These are phyloP conservation scores for Coix lacrymajobi DNA, from an alignment of 176 grass and related monocot genomes.

Conservation along the genomic window DNA sequence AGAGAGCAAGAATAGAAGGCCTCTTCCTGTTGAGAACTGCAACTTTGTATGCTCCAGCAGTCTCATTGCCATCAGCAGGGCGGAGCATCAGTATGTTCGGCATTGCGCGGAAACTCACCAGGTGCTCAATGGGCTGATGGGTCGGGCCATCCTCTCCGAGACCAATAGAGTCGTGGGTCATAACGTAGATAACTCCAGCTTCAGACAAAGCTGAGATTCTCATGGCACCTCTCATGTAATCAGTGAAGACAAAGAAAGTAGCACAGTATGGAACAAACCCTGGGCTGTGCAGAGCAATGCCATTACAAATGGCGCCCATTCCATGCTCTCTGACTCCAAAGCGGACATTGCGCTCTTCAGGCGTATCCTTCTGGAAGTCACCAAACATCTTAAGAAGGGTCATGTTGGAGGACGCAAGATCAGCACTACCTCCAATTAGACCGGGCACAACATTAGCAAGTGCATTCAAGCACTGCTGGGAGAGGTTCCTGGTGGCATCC, in stretches of 20 bases:
- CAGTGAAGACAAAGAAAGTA: slow-evolving; percentile 98
- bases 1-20: slow-evolving; percentile 86
- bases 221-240: slow-evolving; percentile 98
- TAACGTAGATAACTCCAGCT: slow-evolving; percentile 87
- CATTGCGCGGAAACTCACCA: slow-evolving; percentile 90
- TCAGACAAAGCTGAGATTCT: slow-evolving; percentile 85
- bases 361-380: slow-evolving; percentile 88
- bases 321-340: slow-evolving; percentile 97
- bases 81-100: slow-evolving; percentile 95
- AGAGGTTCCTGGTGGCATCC: slow-evolving; percentile 95
- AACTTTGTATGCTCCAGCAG: slow-evolving; percentile 91
- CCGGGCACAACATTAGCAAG: slow-evolving; percentile 90
- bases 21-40: slow-evolving; percentile 84
- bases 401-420: slow-evolving; percentile 98
- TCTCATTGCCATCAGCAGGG: slow-evolving; percentile 96
- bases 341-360: slow-evolving; percentile 92
- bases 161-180: slow-evolving; percentile 98
- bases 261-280: slow-evolving; percentile 92
- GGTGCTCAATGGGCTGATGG: slow-evolving; percentile 92
- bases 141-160: slow-evolving; percentile 96
- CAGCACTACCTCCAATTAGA: slow-evolving; percentile 89
- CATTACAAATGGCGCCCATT: slow-evolving; percentile 94
- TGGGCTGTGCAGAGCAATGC: slow-evolving; percentile 81
- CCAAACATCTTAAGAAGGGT: slow-evolving; percentile 95
- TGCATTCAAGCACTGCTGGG: slow-evolving; percentile 84